phyloP scores from a whole-genome alignment of 2,329 filamentous ascomycete species.

The Trichoderma brevicompactum region DNA sequence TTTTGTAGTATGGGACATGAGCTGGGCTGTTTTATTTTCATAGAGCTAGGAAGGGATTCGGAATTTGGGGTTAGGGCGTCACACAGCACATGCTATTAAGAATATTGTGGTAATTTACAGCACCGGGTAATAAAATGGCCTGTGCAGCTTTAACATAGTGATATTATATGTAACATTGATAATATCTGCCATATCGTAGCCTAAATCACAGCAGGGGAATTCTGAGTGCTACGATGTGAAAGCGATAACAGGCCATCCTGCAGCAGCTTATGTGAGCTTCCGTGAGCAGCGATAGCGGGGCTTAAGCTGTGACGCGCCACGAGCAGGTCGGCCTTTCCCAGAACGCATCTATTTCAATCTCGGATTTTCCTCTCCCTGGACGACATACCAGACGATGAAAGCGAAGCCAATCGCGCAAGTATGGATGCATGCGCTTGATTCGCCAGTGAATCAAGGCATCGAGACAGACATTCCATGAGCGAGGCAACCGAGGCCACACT shows the following conservation, averaged over 20 bases:
- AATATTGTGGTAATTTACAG: neutral
- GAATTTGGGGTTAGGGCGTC: slow-evolving; percentile 13
- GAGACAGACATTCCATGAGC: slow-evolving; percentile 56
- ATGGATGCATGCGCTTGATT: slow-evolving; percentile 24
- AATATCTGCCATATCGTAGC: no score
- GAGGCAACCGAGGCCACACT: slow-evolving; percentile 43
- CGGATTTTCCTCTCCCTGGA: neutral
- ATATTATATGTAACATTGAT: no score
- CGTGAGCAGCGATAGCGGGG: slow-evolving; percentile 17
- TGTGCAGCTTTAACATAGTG: no score
- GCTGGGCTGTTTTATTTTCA: neutral
- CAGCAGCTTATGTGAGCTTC: slow-evolving; percentile 8
- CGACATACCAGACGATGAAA: neutral
- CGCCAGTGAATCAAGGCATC: slow-evolving; percentile 13
- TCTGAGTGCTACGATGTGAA: no score
- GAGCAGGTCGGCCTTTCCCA: neutral
- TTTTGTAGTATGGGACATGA: neutral
- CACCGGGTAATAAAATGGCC: neutral
- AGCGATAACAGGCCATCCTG: no score
- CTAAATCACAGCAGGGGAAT: no score
- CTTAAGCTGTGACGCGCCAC: slow-evolving; percentile 14
- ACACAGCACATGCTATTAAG: neutral
- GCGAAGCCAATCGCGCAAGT: neutral
- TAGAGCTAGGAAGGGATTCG: neutral
- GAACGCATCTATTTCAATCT: slow-evolving; percentile 1